Evolutionary conservation across 139 green algal genomes (phyloP), one percentile per base, ranked within the genome.

Genomic region (Closterium sp.): DNA sequence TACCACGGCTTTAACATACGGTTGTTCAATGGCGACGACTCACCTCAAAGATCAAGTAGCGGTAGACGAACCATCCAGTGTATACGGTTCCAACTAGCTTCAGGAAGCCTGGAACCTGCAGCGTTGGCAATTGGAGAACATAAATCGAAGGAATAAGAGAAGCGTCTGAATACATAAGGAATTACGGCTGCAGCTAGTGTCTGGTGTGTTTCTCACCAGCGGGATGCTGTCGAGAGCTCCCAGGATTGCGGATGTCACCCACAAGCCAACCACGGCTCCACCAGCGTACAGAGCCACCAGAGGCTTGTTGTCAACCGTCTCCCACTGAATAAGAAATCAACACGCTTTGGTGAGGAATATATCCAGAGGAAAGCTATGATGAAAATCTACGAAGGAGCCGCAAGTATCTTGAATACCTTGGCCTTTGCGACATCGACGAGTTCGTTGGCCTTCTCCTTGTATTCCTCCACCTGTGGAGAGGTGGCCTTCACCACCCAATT

Each of bases 1-100:
- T 85, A n/a, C 28, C 76, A 85, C 76, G 28, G 28, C 28, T 85
- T 85, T 85, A n/a, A 85, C 76, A n/a, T 28, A 85, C 35, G 84
- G 36, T 64, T 64, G 35, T 10, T 66, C 4, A 19, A 87, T 2
- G 5, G 36, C 28, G 1, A 34, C 91, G 23, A 91, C 30, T 86
- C 32, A 98, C 96, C 96, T 98, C 99, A 96, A 99, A 99, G 2
- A 99, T 96, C 90, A 99, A 96, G 96, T 99, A 99, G 89, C 97
- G 94, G 96, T 99, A 99, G 30, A 97, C 96, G 94, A 99, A 99
- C 98, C 98, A 99, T 16, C 96, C 95, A 83, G 93, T 97, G 97
- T 99, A 99, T 87, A 96, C 96, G 84, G 99, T 96, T 38, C 98
- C 98, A 43, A 99, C 95, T 32, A 99, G 96, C 97, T 99, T 97